These are phyloP conservation scores for Pseudogymnoascus sp. DNA, from an alignment of 2,329 filamentous ascomycete species.

Conservation along the genomic window DNA sequence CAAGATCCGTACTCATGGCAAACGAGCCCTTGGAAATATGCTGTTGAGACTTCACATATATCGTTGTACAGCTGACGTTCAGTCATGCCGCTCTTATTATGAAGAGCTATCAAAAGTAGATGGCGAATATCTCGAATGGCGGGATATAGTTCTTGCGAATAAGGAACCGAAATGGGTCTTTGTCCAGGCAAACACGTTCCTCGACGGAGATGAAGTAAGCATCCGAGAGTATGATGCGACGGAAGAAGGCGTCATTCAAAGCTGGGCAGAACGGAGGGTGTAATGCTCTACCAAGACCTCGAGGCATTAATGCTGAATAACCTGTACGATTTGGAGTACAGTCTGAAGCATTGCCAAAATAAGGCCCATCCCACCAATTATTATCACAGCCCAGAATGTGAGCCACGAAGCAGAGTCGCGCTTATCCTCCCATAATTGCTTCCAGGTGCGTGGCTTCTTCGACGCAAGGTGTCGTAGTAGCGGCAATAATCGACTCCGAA, in stretches of 20 bases:
- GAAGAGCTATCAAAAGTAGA: slow-evolving; percentile 51
- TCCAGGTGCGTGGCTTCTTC: slow-evolving; percentile 5
- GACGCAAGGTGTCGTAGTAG: neutral
- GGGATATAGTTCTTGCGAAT: slow-evolving; percentile 48
- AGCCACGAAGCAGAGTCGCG: slow-evolving; percentile 23
- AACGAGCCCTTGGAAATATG: slow-evolving; percentile 51
- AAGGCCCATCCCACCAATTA: slow-evolving; percentile 20
- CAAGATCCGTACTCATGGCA: slow-evolving; percentile 49
- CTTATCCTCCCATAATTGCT: slow-evolving; percentile 20
- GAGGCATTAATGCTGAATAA: slow-evolving; percentile 7
- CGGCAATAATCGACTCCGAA: neutral
- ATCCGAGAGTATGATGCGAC: slow-evolving; percentile 52
- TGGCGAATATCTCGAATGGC: slow-evolving; percentile 43
- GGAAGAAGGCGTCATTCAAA: slow-evolving; percentile 46
- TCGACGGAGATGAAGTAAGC: slow-evolving; percentile 32
- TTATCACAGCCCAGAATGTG: slow-evolving; percentile 20
- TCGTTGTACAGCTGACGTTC: slow-evolving; percentile 54
- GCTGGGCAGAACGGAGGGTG: slow-evolving; percentile 34
- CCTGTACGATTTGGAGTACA: slow-evolving; percentile 21
- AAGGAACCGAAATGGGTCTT: slow-evolving; percentile 54
- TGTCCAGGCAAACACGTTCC: slow-evolving; percentile 55
- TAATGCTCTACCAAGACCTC: slow-evolving; percentile 11
- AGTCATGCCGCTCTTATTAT: slow-evolving; percentile 47
- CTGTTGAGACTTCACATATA: slow-evolving; percentile 54
- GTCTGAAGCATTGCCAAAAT: slow-evolving; percentile 19